Evolutionary conservation across 768 basidiomycete genomes (phyloP), one percentile per base, ranked within the genome.

Genomic region (Rhodosporidiobolus odoratus): DNA sequence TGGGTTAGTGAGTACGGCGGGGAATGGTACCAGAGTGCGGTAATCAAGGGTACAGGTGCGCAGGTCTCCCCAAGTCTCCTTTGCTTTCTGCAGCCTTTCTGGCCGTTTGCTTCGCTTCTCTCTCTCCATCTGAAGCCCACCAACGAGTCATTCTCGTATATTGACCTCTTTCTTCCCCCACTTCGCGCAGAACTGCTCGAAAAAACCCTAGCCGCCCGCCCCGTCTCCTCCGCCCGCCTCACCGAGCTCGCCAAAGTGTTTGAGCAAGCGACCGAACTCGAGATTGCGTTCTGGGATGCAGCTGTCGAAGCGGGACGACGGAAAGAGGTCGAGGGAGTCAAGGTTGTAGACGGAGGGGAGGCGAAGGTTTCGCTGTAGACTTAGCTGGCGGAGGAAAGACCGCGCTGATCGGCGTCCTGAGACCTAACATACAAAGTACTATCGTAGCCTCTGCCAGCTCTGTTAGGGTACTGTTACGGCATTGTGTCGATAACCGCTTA

Each of bases 221-320:
- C 89, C 3, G 89, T 91, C 0, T 89, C 88, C 0, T 77, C 81
- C 0, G 75, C 68, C 23, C 82, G 87, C 41, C 82, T 90, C 37
- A 82, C 81, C 5, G 88, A 89, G 76, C 89, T 92, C 85, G 80
- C 82, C 58, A 76, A 80, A 25, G 85, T 92, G 4, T 95, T 91
- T 89, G 83, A 85, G 76, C 85, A 84, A 63, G 91, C 90, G 76
- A 87, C 89, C 0, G 79, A 80, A 56, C 81, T 96, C 56, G 93
- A 97, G 80, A 88, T 86, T 74, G 85, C 84, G 0, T 95, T 95
- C 78, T 97, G 93, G 93, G 89, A 94, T 56, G 86, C 86, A 82
- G 85, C 85, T 7, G 77, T 87, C 66, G 75, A 75, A 2, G 73
- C 72, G 8, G 73, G 23, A 16, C 37, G 65, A 12, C 53, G 66